A percentile compares a stretch with the other conserved stretches of the same genome.
These are phyloP conservation scores for Juncus inflexus DNA, from an alignment of 176 grass and related monocot genomes.

Conservation along the genomic window DNA sequence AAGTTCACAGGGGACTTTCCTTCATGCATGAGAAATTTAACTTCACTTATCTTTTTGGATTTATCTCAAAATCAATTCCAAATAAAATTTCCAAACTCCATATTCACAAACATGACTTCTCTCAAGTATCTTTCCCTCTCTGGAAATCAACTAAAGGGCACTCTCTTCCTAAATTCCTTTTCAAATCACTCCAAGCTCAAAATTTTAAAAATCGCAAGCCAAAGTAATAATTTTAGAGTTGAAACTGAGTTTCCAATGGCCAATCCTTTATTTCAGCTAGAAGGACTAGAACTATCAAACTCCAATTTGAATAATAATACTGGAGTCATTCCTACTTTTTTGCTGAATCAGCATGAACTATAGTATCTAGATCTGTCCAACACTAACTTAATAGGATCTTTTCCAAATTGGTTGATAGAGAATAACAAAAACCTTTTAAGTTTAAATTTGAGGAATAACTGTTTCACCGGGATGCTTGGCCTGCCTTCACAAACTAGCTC, in stretches of 20 bases:
- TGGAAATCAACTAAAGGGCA: slow-evolving; percentile 27
- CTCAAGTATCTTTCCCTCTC: slow-evolving; percentile 1
- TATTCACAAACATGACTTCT: slow-evolving; percentile 24
- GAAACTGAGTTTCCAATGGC: slow-evolving; percentile 10
- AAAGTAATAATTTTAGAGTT: slow-evolving; percentile 1
- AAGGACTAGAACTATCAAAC: slow-evolving; percentile 18
- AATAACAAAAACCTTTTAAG: slow-evolving; percentile 21
- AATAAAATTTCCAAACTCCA: slow-evolving; percentile 19
- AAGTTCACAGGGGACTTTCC: slow-evolving; percentile 16
- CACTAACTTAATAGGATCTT: slow-evolving; percentile 19
- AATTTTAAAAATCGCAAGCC: slow-evolving; percentile 20
- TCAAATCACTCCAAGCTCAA: slow-evolving; percentile 10
- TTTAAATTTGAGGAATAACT: slow-evolving; percentile 16
- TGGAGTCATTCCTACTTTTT: slow-evolving; percentile 5
- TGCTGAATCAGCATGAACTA: slow-evolving; percentile 23
- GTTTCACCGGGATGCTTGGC: slow-evolving; percentile 5
- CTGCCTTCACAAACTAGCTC: slow-evolving; percentile 22
- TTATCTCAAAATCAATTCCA: slow-evolving; percentile 12
- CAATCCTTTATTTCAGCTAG: slow-evolving; percentile 15
- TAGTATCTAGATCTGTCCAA: slow-evolving; percentile 24
- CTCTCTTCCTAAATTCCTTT: slow-evolving; percentile 11
- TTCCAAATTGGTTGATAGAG: slow-evolving; percentile 30
- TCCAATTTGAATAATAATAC: slow-evolving; percentile 31
- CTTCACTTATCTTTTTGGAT: slow-evolving; percentile 23
- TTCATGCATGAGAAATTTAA: slow-evolving; percentile 23